Base-by-base conservation (phyloP, 148 eudicot genomes). In the Fagopyrum esculentum region DNA sequence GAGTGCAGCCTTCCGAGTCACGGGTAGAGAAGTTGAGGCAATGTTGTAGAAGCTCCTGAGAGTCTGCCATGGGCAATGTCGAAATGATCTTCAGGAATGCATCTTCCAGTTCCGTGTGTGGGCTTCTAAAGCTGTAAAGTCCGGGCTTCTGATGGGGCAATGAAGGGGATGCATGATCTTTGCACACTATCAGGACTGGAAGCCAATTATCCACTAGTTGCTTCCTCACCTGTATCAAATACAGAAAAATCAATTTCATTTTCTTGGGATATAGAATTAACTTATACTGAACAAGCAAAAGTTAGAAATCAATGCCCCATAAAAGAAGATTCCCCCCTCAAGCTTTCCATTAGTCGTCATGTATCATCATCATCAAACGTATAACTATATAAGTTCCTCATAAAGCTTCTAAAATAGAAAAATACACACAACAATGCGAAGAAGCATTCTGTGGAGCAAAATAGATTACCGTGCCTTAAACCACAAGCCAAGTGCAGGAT, bases 1-100 rank as follows among this genome's bases (percentile, higher is more conserved):
- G 98, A 11, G 90, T 91, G 70, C 95, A 93, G 74, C 87, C 90
- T 7, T 93, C 97, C 15, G 85, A 81, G 75, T 86, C 91, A 76
- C 97, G 86, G 26, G 98, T 88, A 5, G 98, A 91, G 83, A 93
- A 89, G 79, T 90, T 87, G 73, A 93, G 91, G 80, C 98, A 93
- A 73, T 88, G 91, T 78, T 88, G 97, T 80, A 93, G 63, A 73
- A 93, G 81, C 64, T 87, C 93, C 63, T 91, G 93, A 0, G 97
- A 80, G 66, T 88, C 97, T 6, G 83, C 81, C 88, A 91, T 81
- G 30, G 98, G 93, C 45, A 93, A 77, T 1, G 98, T 91, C 6
- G 97, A 91, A 75, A 89, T 93, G 45, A 93, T 89, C 76, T 68
- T 86, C 64, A 93, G 78, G 77, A 93, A 91, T 6, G 89, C 82